Evolutionary conservation across 1,284 basidiomycete species (phyloP), one percentile per base, ranked within the genome.

Genomic region (Ceratobasidium sp.): DNA sequence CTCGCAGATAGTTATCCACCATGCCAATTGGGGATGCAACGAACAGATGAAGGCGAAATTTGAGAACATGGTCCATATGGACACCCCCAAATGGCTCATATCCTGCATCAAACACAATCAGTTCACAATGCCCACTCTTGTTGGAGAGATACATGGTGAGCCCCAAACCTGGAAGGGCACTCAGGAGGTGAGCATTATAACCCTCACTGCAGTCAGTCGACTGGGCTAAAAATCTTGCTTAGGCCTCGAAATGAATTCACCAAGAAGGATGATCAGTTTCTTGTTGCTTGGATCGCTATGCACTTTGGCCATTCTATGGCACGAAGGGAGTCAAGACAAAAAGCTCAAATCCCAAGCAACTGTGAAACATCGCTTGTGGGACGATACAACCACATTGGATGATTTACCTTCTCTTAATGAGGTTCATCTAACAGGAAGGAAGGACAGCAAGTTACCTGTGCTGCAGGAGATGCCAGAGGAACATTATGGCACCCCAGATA

Each of bases 201-300:
- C 8, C 8, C 34, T 34, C 34, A 34, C 34, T 34, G 8, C 8
- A 34, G 34, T 34, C 8, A 8, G 2, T 34, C 8, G 34, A 8
- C 34, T 8, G 8, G 34, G n/a, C 34, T 34, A 34, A 34, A 34
- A 2, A 34, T 34, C 4, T 63, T 27, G 16, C 13, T 22, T 61
- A 61, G 58, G 58, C 34, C 58, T 34, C 58, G 58, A 31, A 61
- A 29, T 16, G 58, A 63, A 13, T 63, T 43, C 41, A 63, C 61
- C 8, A 2, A 9, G 3, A 9, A 43, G 24, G 61, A 63, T 19
- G 61, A 63, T 34, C 5, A 24, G n/a, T n/a, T n/a, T n/a, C n/a
- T n/a, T n/a, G n/a, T n/a, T n/a, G n/a, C n/a, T n/a, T n/a, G n/a
- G n/a, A 22, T 46, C 6, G 6, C 41, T 16, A n/a, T 6, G 6